Evolutionary conservation across 1,284 basidiomycete species (phyloP), one percentile per base, ranked within the genome.

Genomic region (Ustilago tritici): DNA sequence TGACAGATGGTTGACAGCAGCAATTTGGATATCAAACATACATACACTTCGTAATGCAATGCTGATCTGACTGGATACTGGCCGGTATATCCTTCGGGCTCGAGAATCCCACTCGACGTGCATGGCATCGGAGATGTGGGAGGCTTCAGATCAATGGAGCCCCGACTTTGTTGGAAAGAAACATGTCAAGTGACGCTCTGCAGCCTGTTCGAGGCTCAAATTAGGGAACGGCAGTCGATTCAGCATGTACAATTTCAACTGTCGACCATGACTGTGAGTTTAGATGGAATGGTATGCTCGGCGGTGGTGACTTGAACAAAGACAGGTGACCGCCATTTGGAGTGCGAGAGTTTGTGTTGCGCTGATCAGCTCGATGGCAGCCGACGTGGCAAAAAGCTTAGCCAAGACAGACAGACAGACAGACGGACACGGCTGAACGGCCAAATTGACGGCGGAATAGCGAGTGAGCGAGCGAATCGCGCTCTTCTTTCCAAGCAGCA

Each of bases 301-400:
- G 10, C 43, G 31, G 49, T 50, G 49, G 49, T 32, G 31, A 50
- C 49, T 50, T 50, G 15, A 14, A 40, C 28, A 50, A 6, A 8
- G 15, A 32, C 49, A 50, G 49, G 49, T 32, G 49, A 50, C 49
- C 49, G 49, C 49, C 49, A 19, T 46, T 46, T 19, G n/a, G 11
- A 46, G 43, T 15, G 43, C 11, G n/a, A 19, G 40, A 12, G 40
- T 43, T 12, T 15, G 40, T 43, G 19, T 49, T 32, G 49, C 14
- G 49, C 31, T 32, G 31, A 32, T 32, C 49, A 50, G 28, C 28
- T 12, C 28, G 31, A 31, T 31, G 31, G 49, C 23, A 50, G 49
- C 49, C 49, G 49, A 50, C 49, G 49, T 50, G 49, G 49, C 49
- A 50, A 50, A 40, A 50, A 50, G 49, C 49, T 50, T 50, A 50